Evolutionary conservation across 345 rosid species (phyloP).

Genomic region (Melaleuca alternifolia): DNA sequence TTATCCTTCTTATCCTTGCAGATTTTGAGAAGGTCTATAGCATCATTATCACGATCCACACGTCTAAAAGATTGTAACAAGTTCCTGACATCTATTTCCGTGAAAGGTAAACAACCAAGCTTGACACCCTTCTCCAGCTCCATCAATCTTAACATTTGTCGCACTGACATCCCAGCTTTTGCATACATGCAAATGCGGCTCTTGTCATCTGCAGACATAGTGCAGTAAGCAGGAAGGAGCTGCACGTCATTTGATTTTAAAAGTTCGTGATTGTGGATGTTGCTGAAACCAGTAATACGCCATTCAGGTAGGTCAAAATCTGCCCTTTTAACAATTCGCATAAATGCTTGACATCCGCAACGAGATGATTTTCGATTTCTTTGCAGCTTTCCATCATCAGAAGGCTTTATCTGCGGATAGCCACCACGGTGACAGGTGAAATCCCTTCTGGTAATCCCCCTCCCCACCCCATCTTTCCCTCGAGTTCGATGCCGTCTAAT

Average conservation of each 20-base stretch:
- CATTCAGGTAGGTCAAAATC: constrained; percentile 54
- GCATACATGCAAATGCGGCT: constrained; percentile 51
- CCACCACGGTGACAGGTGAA: constrained; percentile 59
- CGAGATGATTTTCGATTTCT: constrained; percentile 52
- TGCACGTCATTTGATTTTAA: constrained; percentile 29
- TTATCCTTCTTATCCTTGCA: constrained; percentile 49
- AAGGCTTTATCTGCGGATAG: constrained; percentile 33
- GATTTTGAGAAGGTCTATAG: constrained; percentile 43
- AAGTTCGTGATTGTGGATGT: constrained; percentile 48
- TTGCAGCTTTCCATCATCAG: constrained; percentile 47
- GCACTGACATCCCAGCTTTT: constrained; percentile 64
- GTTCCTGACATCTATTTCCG: constrained; percentile 52
- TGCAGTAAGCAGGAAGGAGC: constrained; percentile 37
- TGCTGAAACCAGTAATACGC: constrained; percentile 51
- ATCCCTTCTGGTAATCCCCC: constrained; percentile 56
- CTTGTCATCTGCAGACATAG: constrained; percentile 42
- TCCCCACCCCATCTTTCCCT: constrained; percentile 54
- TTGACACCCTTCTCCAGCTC: constrained; percentile 67
- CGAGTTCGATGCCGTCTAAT: constrained; percentile 53
- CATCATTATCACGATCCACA: constrained; percentile 36
- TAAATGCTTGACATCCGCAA: constrained; percentile 49
- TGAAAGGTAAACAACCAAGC: constrained; percentile 51
- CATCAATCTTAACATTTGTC: constrained; percentile 59
- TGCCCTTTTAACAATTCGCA: constrained; percentile 44
- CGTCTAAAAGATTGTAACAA: constrained; percentile 45